Percentiles rank a stretch among this genome's conserved stretches.
phyloP scores from a whole-genome alignment of 2,329 filamentous ascomycete genomes.

The Alternaria arborescens region DNA sequence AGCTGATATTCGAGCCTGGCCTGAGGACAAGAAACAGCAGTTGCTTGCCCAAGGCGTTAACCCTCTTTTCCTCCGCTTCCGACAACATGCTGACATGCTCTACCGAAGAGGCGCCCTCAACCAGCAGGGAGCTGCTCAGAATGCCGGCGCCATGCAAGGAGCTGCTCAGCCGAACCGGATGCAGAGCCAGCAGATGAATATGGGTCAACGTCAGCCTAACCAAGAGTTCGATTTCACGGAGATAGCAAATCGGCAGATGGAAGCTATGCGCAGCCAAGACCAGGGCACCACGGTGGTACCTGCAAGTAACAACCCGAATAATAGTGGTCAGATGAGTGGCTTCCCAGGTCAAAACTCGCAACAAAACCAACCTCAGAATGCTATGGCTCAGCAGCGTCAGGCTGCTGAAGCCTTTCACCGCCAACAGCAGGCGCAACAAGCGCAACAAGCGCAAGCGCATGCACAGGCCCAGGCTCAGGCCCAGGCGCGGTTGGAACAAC shows the following conservation, averaged over 20 bases:
- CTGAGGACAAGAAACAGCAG: constrained; percentile 58
- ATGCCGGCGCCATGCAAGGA: constrained; percentile 49
- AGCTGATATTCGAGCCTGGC: constrained; percentile 53
- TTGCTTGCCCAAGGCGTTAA: constrained; percentile 57
- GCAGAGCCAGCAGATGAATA: constrained; percentile 38
- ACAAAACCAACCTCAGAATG: constrained; percentile 37
- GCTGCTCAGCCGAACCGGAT: constrained; percentile 37
- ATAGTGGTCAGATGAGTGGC: constrained; percentile 47
- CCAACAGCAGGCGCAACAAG: constrained; percentile 18
- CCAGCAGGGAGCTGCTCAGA: constrained; percentile 25
- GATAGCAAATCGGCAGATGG: constrained; percentile 67
- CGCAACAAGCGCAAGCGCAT: constrained; percentile 32
- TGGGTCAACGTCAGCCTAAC: constrained; percentile 40
- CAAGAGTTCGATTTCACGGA: constrained; percentile 61
- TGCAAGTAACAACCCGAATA: constrained; percentile 65
- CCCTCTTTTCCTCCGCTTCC: constrained; percentile 61
- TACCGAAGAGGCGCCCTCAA: constrained; percentile 34
- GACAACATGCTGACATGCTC: constrained; percentile 55
- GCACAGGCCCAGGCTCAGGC: constrained; percentile 52
- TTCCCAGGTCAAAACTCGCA: constrained; percentile 42
- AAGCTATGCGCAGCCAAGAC: constrained; percentile 68
- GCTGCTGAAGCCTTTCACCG: constrained; percentile 26
- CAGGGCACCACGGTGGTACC: constrained; percentile 70
- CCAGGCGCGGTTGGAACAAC: constrained; percentile 38
- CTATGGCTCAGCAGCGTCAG: constrained; percentile 44